These are phyloP conservation scores for Babjeviella inositovora DNA, from an alignment of 805 yeast species.

Conservation along the genomic window DNA sequence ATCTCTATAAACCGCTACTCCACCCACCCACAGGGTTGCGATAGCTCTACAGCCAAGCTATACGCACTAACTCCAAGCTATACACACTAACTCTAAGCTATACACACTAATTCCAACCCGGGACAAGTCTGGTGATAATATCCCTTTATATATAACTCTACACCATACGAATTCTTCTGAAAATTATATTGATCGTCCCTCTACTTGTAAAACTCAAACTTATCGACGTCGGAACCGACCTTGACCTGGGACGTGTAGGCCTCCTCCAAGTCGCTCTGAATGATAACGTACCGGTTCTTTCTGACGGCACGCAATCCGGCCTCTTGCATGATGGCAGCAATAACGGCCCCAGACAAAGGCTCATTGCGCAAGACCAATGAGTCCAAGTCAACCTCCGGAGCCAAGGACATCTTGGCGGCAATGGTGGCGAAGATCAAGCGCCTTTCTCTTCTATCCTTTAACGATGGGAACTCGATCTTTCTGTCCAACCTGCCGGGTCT, in stretches of 20 bases:
- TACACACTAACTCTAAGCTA: no score
- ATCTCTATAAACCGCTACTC: no score
- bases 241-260: conserved; percentile 96
- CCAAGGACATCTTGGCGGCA: conserved; percentile 93
- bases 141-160: background rate
- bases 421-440: conserved; percentile 90
- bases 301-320: conserved; percentile 98
- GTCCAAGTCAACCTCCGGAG: conserved; percentile 96
- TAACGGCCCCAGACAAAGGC: conserved; percentile 92
- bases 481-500: conserved; percentile 98
- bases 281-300: conserved; percentile 91
- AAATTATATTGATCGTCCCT: conserved; percentile 1
- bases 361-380: conserved; percentile 90
- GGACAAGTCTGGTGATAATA: background rate
- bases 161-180: background rate
- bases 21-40: no score
- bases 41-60: no score
- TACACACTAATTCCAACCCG: background rate
- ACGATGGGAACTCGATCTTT: conserved; percentile 92
- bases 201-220: conserved; percentile 91
- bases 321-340: conserved; percentile 99
- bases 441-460: conserved; percentile 95
- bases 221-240: conserved; percentile 88
- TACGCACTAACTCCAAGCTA: no score
- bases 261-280: conserved; percentile 94